These are phyloP conservation scores for Boletus bicolor DNA, from an alignment of 768 basidiomycete genomes.

Conservation along the genomic window DNA sequence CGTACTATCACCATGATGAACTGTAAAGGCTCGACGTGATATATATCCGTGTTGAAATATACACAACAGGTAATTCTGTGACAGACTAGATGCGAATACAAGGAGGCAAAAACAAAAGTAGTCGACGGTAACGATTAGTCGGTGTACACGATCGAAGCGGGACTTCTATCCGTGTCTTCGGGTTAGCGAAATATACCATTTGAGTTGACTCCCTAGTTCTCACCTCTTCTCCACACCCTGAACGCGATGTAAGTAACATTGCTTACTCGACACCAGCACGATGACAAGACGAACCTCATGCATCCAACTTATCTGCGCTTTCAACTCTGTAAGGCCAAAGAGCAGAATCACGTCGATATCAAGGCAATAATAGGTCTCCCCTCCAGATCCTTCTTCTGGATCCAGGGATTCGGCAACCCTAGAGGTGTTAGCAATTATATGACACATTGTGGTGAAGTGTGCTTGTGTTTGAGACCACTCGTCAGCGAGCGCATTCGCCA, in stretches of 20 bases:
- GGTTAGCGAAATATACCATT: background rate
- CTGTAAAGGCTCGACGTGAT: too few relatives aligned
- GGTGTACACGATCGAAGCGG: background rate
- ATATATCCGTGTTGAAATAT: too few relatives aligned
- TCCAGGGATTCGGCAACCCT: background rate
- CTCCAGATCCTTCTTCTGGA: background rate
- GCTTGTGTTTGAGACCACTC: background rate
- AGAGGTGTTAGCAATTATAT: conserved; percentile 11
- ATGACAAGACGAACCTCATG: conserved; percentile 20
- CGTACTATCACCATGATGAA: too few relatives aligned
- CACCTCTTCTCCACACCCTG: conserved; percentile 16
- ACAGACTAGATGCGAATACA: background rate
- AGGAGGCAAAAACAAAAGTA: background rate
- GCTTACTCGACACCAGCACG: rapidly evolving
- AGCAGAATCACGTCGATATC: conserved; percentile 35
- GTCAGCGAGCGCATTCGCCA: background rate
- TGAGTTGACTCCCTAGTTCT: background rate
- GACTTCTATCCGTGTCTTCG: background rate
- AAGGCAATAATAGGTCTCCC: conserved; percentile 14
- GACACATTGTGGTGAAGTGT: conserved; percentile 14
- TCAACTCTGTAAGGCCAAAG: conserved; percentile 44
- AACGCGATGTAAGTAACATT: background rate
- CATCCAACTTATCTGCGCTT: conserved; percentile 43
- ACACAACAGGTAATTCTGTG: too few relatives aligned
- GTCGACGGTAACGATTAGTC: background rate